Base-by-base conservation (phyloP, 805 yeast species). In the Ogataea pilisensis region DNA sequence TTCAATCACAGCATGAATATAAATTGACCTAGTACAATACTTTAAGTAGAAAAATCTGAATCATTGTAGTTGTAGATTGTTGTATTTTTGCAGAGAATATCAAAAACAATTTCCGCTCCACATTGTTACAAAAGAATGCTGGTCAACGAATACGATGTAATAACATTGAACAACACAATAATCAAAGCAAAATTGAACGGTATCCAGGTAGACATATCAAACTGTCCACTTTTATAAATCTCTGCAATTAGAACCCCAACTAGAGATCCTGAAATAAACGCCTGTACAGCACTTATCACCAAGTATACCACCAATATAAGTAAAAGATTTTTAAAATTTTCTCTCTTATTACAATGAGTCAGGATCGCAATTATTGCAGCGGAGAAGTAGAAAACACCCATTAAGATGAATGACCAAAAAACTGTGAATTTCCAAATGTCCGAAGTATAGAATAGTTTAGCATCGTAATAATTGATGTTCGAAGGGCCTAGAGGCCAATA, bases 171-270 rank as follows among this genome's bases (percentile, higher is more conserved):
- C 32, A 88, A 56, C 5, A 85, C 70, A 50, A 79, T 80, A 4
- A 84, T 74, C 2, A 84, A 61, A 0, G 80, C 95, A 78, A 90
- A 86, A 41, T 84, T 75, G 49, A 91, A 73, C 0, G 99, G 98
- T 7, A 91, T 78, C 99, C 99, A 91, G 0, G 97, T 86, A 11
- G 95, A 82, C 95, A 93, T 86, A 18, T 84, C 75, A 53, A 91
- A 78, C 19, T 83, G 71, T 0, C 95, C 95, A 0, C 95, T 80
- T 40, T 73, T 69, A 64, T 90, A 90, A 7, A 89, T 74, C 1
- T 88, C 85, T 27, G 82, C 82, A 14, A 85, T 58, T 32, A 93
- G 57, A 11, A 89, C 67, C 0, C 96, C 97, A 31, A 85, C 71
- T 5, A 87, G 69, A 1, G 90, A 78, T 0, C 97, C 98, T 1